phyloP scores from a whole-genome alignment of 805 yeast genomes.

The Nakazawaea ambrosiae region DNA sequence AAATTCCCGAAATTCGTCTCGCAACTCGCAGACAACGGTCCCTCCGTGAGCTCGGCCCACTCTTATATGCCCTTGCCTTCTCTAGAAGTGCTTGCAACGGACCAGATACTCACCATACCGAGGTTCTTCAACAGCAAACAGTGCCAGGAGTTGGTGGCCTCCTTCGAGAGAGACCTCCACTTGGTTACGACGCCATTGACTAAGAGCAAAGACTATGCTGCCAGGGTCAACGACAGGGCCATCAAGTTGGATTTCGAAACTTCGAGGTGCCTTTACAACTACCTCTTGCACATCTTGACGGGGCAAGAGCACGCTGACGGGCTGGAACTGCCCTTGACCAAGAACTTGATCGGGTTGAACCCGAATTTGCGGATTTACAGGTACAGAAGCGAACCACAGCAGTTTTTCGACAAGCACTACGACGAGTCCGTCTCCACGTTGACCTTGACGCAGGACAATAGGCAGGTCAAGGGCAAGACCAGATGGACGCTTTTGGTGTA shows the following conservation, averaged over 20 bases:
- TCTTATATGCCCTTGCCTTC: too few relatives aligned
- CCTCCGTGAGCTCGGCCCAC: too few relatives aligned
- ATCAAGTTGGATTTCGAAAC: constrained; percentile 29
- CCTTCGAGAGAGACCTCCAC: constrained; percentile 19
- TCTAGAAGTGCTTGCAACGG: too few relatives aligned
- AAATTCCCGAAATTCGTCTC: too few relatives aligned
- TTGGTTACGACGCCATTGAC: constrained; percentile 42
- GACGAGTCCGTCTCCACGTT: constrained; percentile 47
- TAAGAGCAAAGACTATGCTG: constrained; percentile 47
- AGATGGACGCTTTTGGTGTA: constrained; percentile 56
- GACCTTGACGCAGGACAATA: constrained; percentile 15
- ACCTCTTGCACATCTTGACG: constrained; percentile 24
- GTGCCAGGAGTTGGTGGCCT: constrained; percentile 32
- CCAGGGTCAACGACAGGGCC: constrained; percentile 48
- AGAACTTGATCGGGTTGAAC: constrained; percentile 39
- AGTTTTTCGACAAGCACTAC: constrained; percentile 53
- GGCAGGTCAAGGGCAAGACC: constrained; percentile 31
- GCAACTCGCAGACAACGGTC: too few relatives aligned
- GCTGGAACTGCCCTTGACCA: not conserved
- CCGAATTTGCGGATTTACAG: constrained; percentile 51
- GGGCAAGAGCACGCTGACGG: not conserved
- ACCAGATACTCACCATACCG: constrained; percentile 33
- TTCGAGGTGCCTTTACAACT: constrained; percentile 36
- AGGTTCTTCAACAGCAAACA: constrained; percentile 29
- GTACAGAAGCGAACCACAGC: constrained; percentile 38